Evolutionary conservation across 2,329 filamentous ascomycete genomes (phyloP).

Genomic region (Blastomyces silverae): DNA sequence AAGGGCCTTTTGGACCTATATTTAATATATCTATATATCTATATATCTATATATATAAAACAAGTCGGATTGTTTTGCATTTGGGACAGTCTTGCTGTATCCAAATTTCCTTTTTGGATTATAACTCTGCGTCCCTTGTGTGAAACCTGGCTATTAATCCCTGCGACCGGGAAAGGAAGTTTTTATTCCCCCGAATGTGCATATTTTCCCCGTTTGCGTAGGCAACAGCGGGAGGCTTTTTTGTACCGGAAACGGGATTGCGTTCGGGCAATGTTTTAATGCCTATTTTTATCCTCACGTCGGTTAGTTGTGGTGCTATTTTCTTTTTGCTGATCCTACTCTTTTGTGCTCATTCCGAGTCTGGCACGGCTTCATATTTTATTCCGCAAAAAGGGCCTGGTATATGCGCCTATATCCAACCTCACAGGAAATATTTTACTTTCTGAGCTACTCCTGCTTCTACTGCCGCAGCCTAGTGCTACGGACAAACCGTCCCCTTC

Average conservation of each 20-base stretch:
- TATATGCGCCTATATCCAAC: neutral
- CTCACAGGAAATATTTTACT: slow-evolving; percentile 3
- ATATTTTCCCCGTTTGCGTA: slow-evolving; percentile 5
- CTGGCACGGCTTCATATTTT: slow-evolving; percentile 1
- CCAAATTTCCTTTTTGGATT: slow-evolving; percentile 18
- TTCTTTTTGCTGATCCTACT: neutral
- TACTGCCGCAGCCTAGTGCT: neutral
- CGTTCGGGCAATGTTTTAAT: neutral
- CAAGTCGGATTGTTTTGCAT: slow-evolving; percentile 7
- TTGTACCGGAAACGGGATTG: neutral
- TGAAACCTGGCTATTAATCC: slow-evolving; percentile 5
- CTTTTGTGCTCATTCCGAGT: neutral
- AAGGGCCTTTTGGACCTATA: slow-evolving; percentile 12
- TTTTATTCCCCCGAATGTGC: slow-evolving; percentile 1
- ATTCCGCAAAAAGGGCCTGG: neutral
- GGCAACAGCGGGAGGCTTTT: neutral
- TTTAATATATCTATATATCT: slow-evolving; percentile 11
- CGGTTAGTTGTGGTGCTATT: neutral
- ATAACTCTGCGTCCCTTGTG: slow-evolving; percentile 6
- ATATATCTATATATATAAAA: slow-evolving; percentile 11
- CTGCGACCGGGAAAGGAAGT: neutral
- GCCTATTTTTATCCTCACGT: slow-evolving; percentile 4
- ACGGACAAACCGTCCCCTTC: neutral
- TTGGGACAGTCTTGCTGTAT: slow-evolving; percentile 1
- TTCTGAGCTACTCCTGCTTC: neutral